Conservation (phyloP, 2,329 filamentous ascomycete genomes). For the Cercospora sesami region DNA sequence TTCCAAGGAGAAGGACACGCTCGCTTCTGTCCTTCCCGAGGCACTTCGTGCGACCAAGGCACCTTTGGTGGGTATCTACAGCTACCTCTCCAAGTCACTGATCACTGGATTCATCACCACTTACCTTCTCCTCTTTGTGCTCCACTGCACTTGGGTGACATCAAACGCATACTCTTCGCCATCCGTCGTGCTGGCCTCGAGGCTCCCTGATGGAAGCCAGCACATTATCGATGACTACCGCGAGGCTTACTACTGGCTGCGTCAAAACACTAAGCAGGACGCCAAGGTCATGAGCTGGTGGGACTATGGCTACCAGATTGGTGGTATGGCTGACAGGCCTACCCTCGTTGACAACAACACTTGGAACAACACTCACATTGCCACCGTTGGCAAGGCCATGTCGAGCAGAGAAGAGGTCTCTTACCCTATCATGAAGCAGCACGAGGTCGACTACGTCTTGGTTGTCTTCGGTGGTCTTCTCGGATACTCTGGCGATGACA, state of each 20-base stretch:
- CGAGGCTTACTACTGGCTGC: constrained; percentile 98
- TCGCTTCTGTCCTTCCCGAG: constrained; percentile 54
- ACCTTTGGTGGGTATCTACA: constrained; percentile 82
- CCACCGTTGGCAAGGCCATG: constrained; percentile 98
- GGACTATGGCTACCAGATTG: constrained; percentile 99
- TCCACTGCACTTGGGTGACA: constrained; percentile 99
- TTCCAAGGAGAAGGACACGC: constrained; percentile 56
- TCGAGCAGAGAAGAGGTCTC: constrained; percentile 95
- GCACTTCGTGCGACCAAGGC: constrained; percentile 69
- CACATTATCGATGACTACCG: constrained; percentile 99
- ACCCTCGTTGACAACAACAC: constrained; percentile 99
- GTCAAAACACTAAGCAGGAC: constrained; percentile 91
- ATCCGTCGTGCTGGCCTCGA: constrained; percentile 91
- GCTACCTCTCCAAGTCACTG: constrained; percentile 72
- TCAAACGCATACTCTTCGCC: constrained; percentile 98
- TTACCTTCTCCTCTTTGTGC: constrained; percentile 89
- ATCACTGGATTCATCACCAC: constrained; percentile 70
- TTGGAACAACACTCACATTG: constrained; percentile 99
- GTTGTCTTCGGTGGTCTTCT: constrained; percentile 94
- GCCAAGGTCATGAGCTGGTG: constrained; percentile 99
- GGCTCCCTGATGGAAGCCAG: constrained; percentile 88
- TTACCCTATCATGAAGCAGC: constrained; percentile 96
- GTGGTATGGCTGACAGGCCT: constrained; percentile 96
- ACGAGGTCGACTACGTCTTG: constrained; percentile 98
- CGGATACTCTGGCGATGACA: constrained; percentile 96